A percentile compares a stretch with the other conserved stretches of the same genome.
These are phyloP conservation scores for Curvularia spicifera DNA, from an alignment of 2,329 filamentous ascomycete species.

Conservation along the genomic window DNA sequence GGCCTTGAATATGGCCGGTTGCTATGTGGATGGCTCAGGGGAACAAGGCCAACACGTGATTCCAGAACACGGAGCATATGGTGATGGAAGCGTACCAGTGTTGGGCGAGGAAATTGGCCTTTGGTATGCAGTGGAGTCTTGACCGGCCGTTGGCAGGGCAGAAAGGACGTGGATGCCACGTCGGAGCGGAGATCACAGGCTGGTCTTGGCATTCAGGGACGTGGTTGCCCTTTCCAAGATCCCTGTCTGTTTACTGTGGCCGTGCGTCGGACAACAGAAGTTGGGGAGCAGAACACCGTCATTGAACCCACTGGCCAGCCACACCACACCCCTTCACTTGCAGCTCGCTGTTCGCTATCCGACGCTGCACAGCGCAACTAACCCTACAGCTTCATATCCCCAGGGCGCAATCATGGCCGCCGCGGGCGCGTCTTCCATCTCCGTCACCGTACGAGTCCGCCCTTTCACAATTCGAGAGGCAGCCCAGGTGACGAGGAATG, in stretches of 20 bases:
- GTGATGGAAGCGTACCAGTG: neutral
- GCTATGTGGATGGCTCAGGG: neutral
- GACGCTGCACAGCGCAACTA: slow-evolving; percentile 24
- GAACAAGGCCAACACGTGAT: neutral
- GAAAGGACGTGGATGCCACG: slow-evolving; percentile 3
- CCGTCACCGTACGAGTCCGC: slow-evolving; percentile 65
- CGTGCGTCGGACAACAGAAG: slow-evolving; percentile 30
- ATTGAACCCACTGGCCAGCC: slow-evolving; percentile 29
- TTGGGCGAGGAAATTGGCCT: neutral
- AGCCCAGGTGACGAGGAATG: slow-evolving; percentile 79
- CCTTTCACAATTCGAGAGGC: slow-evolving; percentile 87
- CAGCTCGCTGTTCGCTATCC: slow-evolving; percentile 15
- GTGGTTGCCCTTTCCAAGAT: slow-evolving; percentile 27
- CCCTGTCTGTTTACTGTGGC: slow-evolving; percentile 40
- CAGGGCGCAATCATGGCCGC: slow-evolving; percentile 42
- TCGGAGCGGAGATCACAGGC: slow-evolving; percentile 9
- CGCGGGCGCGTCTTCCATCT: slow-evolving; percentile 58
- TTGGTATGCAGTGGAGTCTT: neutral
- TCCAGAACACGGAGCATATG: neutral
- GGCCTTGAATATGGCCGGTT: neutral
- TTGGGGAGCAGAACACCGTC: slow-evolving; percentile 28
- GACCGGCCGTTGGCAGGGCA: slow-evolving; percentile 2
- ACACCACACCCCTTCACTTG: slow-evolving; percentile 26
- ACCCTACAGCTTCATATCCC: slow-evolving; percentile 11
- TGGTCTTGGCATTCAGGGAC: slow-evolving; percentile 25